Conservation (phyloP, 306 rosid species). For the Crotalaria pallida region DNA sequence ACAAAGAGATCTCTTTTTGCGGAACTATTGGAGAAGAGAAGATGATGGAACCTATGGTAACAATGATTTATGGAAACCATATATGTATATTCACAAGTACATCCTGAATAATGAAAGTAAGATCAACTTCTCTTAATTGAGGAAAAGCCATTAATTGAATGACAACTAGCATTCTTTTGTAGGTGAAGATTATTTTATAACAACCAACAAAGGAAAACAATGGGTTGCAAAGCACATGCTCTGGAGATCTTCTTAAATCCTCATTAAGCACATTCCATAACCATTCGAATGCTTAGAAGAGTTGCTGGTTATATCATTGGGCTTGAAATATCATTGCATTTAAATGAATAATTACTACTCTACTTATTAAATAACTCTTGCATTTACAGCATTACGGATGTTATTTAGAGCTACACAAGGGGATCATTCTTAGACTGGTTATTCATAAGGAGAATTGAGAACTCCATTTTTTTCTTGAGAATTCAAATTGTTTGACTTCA, state of each 20-base stretch:
- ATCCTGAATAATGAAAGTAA: constrained; percentile 31
- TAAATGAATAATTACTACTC: constrained; percentile 1
- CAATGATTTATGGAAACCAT: constrained; percentile 15
- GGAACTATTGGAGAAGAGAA: constrained; percentile 98
- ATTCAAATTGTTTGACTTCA: too few relatives aligned
- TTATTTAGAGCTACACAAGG: constrained; percentile 56
- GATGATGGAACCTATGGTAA: constrained; percentile 98
- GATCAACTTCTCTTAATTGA: constrained; percentile 11
- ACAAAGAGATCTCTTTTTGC: constrained; percentile 81
- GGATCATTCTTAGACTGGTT: constrained; percentile 40
- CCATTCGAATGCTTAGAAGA: constrained; percentile 81
- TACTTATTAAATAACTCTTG: constrained; percentile 20
- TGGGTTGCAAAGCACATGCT: constrained; percentile 92
- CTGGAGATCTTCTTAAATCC: constrained; percentile 77
- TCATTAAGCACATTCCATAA: constrained; percentile 73
- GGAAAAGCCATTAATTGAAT: constrained; percentile 22
- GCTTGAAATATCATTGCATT: not conserved
- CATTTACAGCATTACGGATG: constrained; percentile 69
- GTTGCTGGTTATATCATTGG: constrained; percentile 57
- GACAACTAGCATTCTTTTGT: constrained; percentile 25
- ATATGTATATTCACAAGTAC: not conserved
- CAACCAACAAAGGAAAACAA: constrained; percentile 70
- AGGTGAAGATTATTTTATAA: constrained; percentile 96
- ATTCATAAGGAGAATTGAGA: constrained; percentile 47
- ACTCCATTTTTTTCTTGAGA: too few relatives aligned